Evolutionary conservation across 257 asterid species (phyloP), one percentile per base, ranked within the genome.

Genomic region (Nemophila menziesii): DNA sequence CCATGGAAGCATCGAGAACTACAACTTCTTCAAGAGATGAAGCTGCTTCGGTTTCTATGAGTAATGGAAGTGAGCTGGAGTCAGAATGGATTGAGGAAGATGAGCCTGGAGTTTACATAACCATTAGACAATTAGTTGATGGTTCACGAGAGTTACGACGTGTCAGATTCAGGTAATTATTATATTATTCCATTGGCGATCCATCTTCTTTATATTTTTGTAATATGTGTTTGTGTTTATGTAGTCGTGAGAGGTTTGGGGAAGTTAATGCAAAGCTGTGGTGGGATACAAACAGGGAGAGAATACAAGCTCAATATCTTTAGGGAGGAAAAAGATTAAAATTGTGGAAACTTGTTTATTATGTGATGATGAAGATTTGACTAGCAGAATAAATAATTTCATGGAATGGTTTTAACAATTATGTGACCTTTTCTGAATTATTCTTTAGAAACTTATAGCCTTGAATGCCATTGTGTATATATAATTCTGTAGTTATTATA

Each of bases 201-300:
- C 36, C 12, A 29, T 2, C 12, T 7, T 13, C 36, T 29, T 7
- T 29, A 29, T 29, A 29, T 29, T 5, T 5, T 7, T 7, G 36
- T 7, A 29, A 7, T 29, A 29, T 29, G 33, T 44, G 1, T 29
- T 11, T 22, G 11, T 46, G 37, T 21, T 54, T 19, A 20, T 43
- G 51, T 73, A 89, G 98, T 64, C 94, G 98, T 0, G 98, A 84
- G 20, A 78, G 54, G 53, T 89, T 80, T 10, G 98, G 96, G 3
- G 98, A 89, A 63, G 82, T 70, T 51, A 76, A 74, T 0, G 98
- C 98, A 1, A 89, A 84, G 75, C 70, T 48, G 21, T 89, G 98
- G 98, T 89, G 95, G 98, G 98, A 89, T 57, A 61, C 79, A 48
- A 84, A 89, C 87, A 66, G 92, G 64, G 94, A 84, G 56, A 77